These are phyloP conservation scores for Blumeriella jaapii DNA, from an alignment of 2,329 filamentous ascomycete species.

Conservation along the genomic window DNA sequence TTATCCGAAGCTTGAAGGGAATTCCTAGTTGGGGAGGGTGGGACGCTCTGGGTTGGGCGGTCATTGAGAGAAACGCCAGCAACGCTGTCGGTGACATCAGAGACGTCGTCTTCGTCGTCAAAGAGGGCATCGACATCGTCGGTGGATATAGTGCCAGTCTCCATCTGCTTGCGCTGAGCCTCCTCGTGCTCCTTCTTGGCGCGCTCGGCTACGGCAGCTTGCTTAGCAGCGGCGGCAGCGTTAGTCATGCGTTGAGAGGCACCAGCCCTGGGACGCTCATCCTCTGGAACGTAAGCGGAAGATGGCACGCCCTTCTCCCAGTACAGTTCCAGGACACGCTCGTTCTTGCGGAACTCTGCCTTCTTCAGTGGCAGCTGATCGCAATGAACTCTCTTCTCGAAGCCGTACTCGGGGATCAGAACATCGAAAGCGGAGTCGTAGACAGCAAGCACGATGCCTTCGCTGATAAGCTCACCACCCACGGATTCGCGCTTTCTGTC, in stretches of 20 bases:
- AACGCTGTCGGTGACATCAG: slow-evolving; percentile 82
- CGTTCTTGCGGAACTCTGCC: slow-evolving; percentile 97
- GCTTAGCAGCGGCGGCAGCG: slow-evolving; percentile 62
- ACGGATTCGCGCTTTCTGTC: slow-evolving; percentile 79
- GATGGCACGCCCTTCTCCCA: slow-evolving; percentile 99
- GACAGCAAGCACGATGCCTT: slow-evolving; percentile 91
- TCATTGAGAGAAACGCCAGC: slow-evolving; percentile 82
- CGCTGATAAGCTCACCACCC: slow-evolving; percentile 84
- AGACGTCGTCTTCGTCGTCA: slow-evolving; percentile 73
- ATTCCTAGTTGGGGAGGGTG: slow-evolving; percentile 76
- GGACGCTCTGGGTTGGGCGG: slow-evolving; percentile 88
- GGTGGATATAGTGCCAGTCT: slow-evolving; percentile 86
- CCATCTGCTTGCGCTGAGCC: slow-evolving; percentile 82
- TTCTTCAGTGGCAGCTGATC: slow-evolving; percentile 97
- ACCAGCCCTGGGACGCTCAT: slow-evolving; percentile 82
- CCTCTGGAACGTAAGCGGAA: slow-evolving; percentile 90
- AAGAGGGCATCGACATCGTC: slow-evolving; percentile 94
- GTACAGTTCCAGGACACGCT: slow-evolving; percentile 87
- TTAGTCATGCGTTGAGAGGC: slow-evolving; percentile 63
- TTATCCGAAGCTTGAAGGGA: slow-evolving; percentile 51
- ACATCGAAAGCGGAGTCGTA: slow-evolving; percentile 99
- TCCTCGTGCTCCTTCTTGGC: slow-evolving; percentile 81
- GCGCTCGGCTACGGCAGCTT: slow-evolving; percentile 73
- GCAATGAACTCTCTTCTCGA: slow-evolving; percentile 98
- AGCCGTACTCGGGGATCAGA: slow-evolving; percentile 93